These are phyloP conservation scores for Wickerhamiella azyma DNA, from an alignment of 805 yeast species.

Conservation along the genomic window DNA sequence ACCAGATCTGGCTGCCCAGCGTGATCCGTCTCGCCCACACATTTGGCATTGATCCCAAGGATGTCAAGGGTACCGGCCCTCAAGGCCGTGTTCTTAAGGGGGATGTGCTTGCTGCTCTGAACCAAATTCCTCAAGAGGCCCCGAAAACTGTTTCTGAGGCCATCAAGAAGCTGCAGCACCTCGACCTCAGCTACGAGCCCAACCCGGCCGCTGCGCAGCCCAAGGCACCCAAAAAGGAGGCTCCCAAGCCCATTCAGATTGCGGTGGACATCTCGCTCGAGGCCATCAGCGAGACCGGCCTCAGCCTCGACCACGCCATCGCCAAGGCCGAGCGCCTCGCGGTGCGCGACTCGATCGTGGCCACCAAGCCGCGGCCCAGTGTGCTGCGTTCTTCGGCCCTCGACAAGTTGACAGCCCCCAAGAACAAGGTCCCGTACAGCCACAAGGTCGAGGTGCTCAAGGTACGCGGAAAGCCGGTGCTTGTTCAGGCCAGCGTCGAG, in stretches of 20 bases:
- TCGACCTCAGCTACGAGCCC: slow-evolving; percentile 49
- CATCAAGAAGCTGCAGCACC: slow-evolving; percentile 41
- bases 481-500: slow-evolving; percentile 13
- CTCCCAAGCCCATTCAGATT: slow-evolving; percentile 16
- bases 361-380: slow-evolving; percentile 25
- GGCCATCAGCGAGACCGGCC: slow-evolving; percentile 15
- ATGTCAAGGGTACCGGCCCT: slow-evolving; percentile 76
- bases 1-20: slow-evolving; percentile 6
- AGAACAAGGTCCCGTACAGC: slow-evolving; percentile 30
- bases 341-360: slow-evolving; percentile 27
- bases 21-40: slow-evolving; percentile 50
- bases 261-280: slow-evolving; percentile 14
- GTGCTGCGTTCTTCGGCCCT: slow-evolving; percentile 46
- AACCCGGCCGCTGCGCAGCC: slow-evolving; percentile 16
- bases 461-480: slow-evolving; percentile 14
- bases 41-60: slow-evolving; percentile 54
- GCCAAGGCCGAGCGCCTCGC: slow-evolving; percentile 33
- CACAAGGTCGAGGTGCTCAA: slow-evolving; percentile 9
- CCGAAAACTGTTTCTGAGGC: slow-evolving; percentile 41
- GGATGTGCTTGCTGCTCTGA: slow-evolving; percentile 75
- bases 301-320: slow-evolving; percentile 22
- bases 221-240: slow-evolving; percentile 12
- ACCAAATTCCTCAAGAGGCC: slow-evolving; percentile 48
- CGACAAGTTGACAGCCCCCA: slow-evolving; percentile 41
- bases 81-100: slow-evolving; percentile 80